Conservation (phyloP, 1,284 basidiomycete species). For the Rhodotorula sp. region DNA sequence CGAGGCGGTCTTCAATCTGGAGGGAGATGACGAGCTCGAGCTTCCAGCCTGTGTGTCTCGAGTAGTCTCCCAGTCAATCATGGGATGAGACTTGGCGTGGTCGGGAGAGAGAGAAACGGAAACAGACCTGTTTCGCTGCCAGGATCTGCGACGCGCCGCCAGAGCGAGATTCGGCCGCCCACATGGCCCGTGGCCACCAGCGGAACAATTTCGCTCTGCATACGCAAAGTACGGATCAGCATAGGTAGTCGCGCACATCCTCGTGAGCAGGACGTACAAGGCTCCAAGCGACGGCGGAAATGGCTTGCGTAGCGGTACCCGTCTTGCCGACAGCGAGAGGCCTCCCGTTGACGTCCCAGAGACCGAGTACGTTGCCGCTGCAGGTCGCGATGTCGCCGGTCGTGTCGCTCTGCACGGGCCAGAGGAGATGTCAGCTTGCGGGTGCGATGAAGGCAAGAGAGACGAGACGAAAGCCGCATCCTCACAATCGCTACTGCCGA, state of each 20-base stretch:
- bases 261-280: neutral
- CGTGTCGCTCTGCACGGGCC: constrained; percentile 50
- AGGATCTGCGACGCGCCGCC: neutral
- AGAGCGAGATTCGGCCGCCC: constrained; percentile 9
- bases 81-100: too few relatives aligned
- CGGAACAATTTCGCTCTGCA: constrained; percentile 16
- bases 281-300: constrained; percentile 19
- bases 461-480: constrained; percentile 51
- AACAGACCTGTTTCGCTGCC: neutral
- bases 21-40: constrained; percentile 13
- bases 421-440: constrained; percentile 1
- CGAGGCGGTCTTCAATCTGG: constrained; percentile 15
- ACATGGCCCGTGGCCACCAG: constrained; percentile 21
- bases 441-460: constrained; percentile 39
- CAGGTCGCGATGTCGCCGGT: constrained; percentile 75
- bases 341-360: constrained; percentile 75
- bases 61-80: neutral
- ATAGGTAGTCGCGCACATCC: too few relatives aligned
- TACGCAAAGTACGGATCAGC: too few relatives aligned
- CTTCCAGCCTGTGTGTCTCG: constrained; percentile 1
- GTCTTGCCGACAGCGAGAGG: constrained; percentile 12
- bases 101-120: too few relatives aligned
- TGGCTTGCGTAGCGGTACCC: constrained; percentile 3
- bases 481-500: constrained; percentile 76
- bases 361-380: constrained; percentile 62